Percentiles rank a stretch among this genome's conserved stretches.
Conservation (phyloP, 768 basidiomycete genomes). For the Serendipita sp. region DNA sequence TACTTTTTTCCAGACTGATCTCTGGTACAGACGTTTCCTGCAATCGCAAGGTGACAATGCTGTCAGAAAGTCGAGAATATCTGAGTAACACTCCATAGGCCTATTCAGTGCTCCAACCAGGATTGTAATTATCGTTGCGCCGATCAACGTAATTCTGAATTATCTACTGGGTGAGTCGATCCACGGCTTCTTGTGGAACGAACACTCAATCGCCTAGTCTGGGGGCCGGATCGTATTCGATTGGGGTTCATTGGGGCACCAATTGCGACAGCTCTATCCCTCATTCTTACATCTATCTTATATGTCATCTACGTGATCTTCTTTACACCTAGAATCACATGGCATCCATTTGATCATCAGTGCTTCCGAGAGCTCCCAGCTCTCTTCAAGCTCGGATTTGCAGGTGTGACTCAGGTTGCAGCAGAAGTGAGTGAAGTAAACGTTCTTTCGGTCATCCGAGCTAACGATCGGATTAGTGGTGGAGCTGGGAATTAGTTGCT, state of each 20-base stretch:
- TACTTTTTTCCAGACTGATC: neutral
- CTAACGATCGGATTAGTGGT: constrained; percentile 74
- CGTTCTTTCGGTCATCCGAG: neutral
- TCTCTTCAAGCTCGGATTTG: constrained; percentile 59
- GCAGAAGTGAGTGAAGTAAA: neutral
- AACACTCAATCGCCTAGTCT: constrained; percentile 28
- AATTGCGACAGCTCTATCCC: constrained; percentile 72
- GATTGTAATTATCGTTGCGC: constrained; percentile 68
- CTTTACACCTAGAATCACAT: constrained; percentile 54
- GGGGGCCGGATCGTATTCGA: constrained; percentile 64
- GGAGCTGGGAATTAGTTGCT: constrained; percentile 90
- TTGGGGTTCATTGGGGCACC: constrained; percentile 90
- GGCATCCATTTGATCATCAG: constrained; percentile 55
- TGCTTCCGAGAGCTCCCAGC: constrained; percentile 54
- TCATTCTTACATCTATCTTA: constrained; percentile 60
- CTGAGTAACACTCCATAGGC: constrained; percentile 26
- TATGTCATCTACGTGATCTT: constrained; percentile 49
- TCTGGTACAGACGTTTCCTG: constrained; percentile 53
- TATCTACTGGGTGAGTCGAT: constrained; percentile 59
- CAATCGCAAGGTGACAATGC: constrained; percentile 65
- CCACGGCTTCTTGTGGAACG: constrained; percentile 2
- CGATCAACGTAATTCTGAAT: constrained; percentile 69
- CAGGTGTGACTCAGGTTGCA: constrained; percentile 46
- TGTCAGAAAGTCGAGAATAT: constrained; percentile 5
- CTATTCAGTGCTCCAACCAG: constrained; percentile 74